Base-by-base conservation (phyloP, 768 basidiomycete genomes). In the Terana coerulea region DNA sequence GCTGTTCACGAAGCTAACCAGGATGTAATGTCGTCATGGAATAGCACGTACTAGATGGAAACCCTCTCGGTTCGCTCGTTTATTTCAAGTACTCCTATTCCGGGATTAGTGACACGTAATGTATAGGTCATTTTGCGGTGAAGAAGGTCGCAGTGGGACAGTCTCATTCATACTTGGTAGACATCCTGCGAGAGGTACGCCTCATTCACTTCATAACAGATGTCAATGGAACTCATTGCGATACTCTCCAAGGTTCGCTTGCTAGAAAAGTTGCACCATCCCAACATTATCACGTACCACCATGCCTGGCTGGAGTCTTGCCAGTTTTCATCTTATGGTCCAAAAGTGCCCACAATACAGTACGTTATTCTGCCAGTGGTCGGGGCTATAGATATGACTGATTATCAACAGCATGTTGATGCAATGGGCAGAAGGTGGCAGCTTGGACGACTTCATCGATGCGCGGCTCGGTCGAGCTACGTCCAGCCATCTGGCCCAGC, bases 91-190 rank as follows among this genome's bases (percentile, higher is more conserved):
- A n/a, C n/a, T 50, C 47, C 31, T 35, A 2, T 29, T 21, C 44
- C 12, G 9, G 6, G 21, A 5, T 55, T 24, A 47, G 21, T 49
- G 30, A 33, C 22, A 17, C 10, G 14, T 52, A 42, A 40, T 39
- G 29, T 41, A 42, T 57, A 80, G 89, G 89, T 25, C 86, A 84
- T 58, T 97, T 95, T 65, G 95, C 95, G 0, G 89, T 97, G 41
- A 98, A 98, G 72, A 98, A 97, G 67, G 92, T 98, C 19, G 93
- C 95, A 0, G 89, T 98, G 0, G 94, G 94, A 42, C 83, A 91
- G 62, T 95, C 91, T 0, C 88, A 92, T 58, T 76, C 84, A 2
- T 95, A 95, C 70, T 74, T 95, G 5, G 69, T 93, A 34, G 84
- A 83, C 43, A 93, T 90, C 49, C 72, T 95, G 33, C 81, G 82